Evolutionary conservation across 106 monocot genomes (phyloP).

Genomic region (Amphibolis antarctica): DNA sequence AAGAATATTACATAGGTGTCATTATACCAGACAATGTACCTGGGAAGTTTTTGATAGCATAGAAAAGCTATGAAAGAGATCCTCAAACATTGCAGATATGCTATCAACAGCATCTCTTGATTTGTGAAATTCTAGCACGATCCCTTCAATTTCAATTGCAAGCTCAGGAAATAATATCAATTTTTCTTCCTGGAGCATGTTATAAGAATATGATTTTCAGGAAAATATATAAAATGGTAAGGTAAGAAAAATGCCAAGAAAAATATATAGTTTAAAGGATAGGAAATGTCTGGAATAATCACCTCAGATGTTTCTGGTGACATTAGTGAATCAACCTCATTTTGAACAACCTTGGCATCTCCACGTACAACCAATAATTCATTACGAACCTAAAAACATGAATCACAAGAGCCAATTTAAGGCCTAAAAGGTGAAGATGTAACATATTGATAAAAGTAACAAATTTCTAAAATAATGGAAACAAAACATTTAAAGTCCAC

Average conservation of each 20-base stretch:
- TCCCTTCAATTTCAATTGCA: slow-evolving; percentile 26
- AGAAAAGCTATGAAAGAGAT: slow-evolving; percentile 32
- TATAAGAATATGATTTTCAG: not conserved
- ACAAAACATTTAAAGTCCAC: too few species aligned
- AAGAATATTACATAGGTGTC: too few species aligned
- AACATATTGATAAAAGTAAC: too few species aligned
- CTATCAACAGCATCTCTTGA: slow-evolving; percentile 26
- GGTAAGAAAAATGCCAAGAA: too few species aligned
- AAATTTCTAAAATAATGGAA: too few species aligned
- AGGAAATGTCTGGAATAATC: slow-evolving; percentile 8
- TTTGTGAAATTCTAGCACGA: slow-evolving; percentile 33
- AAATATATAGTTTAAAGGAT: not conserved
- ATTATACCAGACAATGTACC: slow-evolving; percentile 31
- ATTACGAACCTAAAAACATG: slow-evolving; percentile 24
- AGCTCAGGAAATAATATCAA: slow-evolving; percentile 6
- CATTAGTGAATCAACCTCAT: slow-evolving; percentile 10
- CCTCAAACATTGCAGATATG: slow-evolving; percentile 26
- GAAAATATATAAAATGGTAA: too few species aligned
- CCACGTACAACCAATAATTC: slow-evolving; percentile 19
- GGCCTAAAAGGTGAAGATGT: too few species aligned
- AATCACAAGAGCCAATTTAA: not conserved
- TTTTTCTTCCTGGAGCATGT: slow-evolving; percentile 25
- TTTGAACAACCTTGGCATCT: slow-evolving; percentile 15
- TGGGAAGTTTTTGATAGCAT: slow-evolving; percentile 22
- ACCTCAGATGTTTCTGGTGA: slow-evolving; percentile 4